Base-by-base conservation (phyloP, 805 yeast genomes). In the Zygoascus bituminiphila region DNA sequence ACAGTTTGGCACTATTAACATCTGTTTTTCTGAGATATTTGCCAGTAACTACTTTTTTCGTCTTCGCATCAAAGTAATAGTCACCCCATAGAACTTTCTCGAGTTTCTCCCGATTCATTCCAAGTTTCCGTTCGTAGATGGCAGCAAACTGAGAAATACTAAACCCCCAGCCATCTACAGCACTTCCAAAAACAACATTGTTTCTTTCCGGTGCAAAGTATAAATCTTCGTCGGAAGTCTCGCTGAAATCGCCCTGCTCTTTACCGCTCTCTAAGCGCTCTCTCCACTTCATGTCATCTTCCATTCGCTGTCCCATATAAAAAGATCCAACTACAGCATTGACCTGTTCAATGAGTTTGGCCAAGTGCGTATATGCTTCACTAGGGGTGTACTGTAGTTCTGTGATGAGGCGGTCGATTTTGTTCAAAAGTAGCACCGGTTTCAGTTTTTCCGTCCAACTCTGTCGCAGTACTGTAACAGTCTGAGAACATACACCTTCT, bases 141-240 rank as follows among this genome's bases (percentile, higher is more conserved):
- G 84, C 81, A 6, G 96, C 85, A 65, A 93, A 85, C 55, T 93
- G 96, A 45, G 86, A 79, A 44, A 93, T 73, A 39, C 87, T 84
- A 65, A 93, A 93, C 1, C 98, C 99, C 98, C 98, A 93, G 10
- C 98, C 98, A 67, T 93, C 98, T 17, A 84, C 73, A 1, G 98
- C 98, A 29, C 81, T 74, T 0, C 95, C 91, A 70, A 91, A 91
- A 0, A 91, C 78, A 4, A 91, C 96, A 60, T 91, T 91, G 61
- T 88, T 88, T 55, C 78, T 76, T 45, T 83, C 85, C 0, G 99
- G 98, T 15, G 86, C 75, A 54, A 91, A 91, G 62, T 89, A 89
- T 22, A 89, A 67, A 57, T 82, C 94, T 31, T 81, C 77, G 62
- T 89, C 98, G 54, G 80, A 84, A 51, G 75, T 76, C 55, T 87